phyloP scores from a whole-genome alignment of 192 early-diverging fungal species.

The Backusella morwellensis region DNA sequence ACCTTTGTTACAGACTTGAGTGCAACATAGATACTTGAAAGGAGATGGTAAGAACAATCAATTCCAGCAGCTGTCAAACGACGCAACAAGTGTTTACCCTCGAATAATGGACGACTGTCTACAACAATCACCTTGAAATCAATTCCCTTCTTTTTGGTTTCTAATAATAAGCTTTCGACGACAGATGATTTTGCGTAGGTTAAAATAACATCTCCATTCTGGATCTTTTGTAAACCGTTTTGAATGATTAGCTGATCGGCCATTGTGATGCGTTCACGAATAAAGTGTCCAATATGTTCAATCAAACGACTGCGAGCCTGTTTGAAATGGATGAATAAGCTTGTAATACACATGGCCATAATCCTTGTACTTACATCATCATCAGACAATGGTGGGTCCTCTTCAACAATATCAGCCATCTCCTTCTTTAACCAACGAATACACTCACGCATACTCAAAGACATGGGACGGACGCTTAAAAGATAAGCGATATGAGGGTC shows the following conservation, averaged over 20 bases:
- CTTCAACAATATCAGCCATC: slow-evolving; percentile 74
- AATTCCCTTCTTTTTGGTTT: slow-evolving; percentile 70
- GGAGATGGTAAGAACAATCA: slow-evolving; percentile 65
- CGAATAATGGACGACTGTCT: slow-evolving; percentile 85
- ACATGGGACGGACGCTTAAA: slow-evolving; percentile 78
- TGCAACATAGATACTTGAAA: slow-evolving; percentile 69
- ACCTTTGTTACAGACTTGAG: slow-evolving; percentile 91
- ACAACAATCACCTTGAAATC: slow-evolving; percentile 91
- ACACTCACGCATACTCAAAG: slow-evolving; percentile 92
- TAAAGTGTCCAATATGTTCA: slow-evolving; percentile 82
- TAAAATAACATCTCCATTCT: slow-evolving; percentile 84
- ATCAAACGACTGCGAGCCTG: slow-evolving; percentile 70
- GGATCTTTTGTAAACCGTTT: slow-evolving; percentile 84
- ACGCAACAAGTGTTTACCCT: slow-evolving; percentile 76
- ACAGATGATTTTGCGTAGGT: slow-evolving; percentile 92
- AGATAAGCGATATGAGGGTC: slow-evolving; percentile 92
- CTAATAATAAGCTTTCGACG: slow-evolving; percentile 74
- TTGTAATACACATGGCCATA: not conserved
- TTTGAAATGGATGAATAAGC: not conserved
- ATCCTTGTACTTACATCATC: slow-evolving; percentile 63
- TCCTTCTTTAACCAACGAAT: slow-evolving; percentile 89
- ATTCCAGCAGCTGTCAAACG: slow-evolving; percentile 64
- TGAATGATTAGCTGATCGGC: slow-evolving; percentile 80
- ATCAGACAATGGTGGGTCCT: slow-evolving; percentile 80
- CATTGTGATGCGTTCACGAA: slow-evolving; percentile 84